Percentiles rank a stretch among this genome's conserved stretches.
Evolutionary conservation across 2,329 filamentous ascomycete genomes (phyloP).

Genomic region (Penicillium fuscoglaucum): DNA sequence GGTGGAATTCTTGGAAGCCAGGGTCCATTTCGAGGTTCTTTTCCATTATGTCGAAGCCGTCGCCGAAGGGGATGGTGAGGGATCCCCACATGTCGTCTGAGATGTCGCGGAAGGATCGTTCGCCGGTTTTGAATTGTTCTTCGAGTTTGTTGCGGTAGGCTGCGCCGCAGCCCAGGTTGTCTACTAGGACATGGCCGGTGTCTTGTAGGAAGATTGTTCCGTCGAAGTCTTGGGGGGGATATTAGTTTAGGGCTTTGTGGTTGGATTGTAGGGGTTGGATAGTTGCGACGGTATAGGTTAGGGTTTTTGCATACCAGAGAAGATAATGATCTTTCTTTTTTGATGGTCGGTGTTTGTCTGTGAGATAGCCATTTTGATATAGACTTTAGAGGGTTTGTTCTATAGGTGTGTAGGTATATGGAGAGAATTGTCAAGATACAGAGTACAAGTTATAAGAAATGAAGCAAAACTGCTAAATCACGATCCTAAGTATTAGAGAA

Average conservation of each 20-base stretch:
- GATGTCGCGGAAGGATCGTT: conserved; percentile 67
- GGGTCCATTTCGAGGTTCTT: conserved; percentile 62
- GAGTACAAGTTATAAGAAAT: neutral
- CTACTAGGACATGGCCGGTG: conserved; percentile 68
- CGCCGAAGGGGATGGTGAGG: conserved; percentile 65
- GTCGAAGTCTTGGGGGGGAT: conserved; percentile 59
- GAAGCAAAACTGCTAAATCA: neutral
- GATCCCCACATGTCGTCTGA: conserved; percentile 72
- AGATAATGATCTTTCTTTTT: conserved; percentile 49
- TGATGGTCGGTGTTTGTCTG: conserved; percentile 18
- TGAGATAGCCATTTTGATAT: conserved; percentile 6
- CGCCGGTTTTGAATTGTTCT: conserved; percentile 63
- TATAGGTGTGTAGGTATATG: neutral
- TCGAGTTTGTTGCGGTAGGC: conserved; percentile 59
- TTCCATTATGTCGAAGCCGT: conserved; percentile 66
- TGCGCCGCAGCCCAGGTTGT: conserved; percentile 63
- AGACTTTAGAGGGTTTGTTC: neutral
- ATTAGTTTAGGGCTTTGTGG: neutral
- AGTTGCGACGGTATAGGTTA: neutral
- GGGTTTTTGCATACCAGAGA: conserved; percentile 40
- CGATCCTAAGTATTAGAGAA: neutral
- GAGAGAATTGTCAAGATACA: neutral
- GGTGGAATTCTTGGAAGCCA: conserved; percentile 64
- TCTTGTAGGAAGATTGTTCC: conserved; percentile 73
- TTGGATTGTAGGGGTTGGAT: neutral